A percentile compares a stretch with the other conserved stretches of the same genome.
phyloP scores from a whole-genome alignment of 75 land plant genomes.

The Cunninghamia lanceolata region DNA sequence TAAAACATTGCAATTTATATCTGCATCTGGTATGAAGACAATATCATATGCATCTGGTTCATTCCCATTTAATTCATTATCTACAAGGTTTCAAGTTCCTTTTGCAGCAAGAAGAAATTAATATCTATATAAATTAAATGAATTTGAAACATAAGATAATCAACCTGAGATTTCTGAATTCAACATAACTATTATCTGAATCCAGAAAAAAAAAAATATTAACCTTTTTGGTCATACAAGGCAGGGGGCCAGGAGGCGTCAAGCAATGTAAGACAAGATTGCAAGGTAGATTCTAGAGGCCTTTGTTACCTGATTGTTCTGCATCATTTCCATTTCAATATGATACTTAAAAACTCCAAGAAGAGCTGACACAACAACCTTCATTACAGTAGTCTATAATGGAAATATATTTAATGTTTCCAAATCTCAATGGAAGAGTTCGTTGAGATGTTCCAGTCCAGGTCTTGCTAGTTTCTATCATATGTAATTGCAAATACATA shows the following conservation, averaged over 20 bases:
- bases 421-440: background rate
- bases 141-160: background rate
- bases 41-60: background rate
- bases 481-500: background rate
- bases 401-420: background rate
- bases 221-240: slow-evolving; percentile 1
- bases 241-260: background rate
- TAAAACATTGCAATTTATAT: background rate
- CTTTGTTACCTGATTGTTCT: background rate
- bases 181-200: background rate
- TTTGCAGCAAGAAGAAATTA: background rate
- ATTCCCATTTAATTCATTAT: background rate
- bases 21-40: background rate
- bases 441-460: background rate
- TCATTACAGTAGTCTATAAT: background rate
- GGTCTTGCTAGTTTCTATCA: background rate
- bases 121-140: background rate
- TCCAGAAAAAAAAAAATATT: background rate
- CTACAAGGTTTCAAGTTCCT: background rate
- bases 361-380: background rate
- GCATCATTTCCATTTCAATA: background rate
- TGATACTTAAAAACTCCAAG: background rate
- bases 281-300: background rate
- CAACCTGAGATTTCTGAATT: background rate
- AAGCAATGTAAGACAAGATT: background rate